Conservation (phyloP, 345 rosid genomes). For the Hibiscus syriacus region DNA sequence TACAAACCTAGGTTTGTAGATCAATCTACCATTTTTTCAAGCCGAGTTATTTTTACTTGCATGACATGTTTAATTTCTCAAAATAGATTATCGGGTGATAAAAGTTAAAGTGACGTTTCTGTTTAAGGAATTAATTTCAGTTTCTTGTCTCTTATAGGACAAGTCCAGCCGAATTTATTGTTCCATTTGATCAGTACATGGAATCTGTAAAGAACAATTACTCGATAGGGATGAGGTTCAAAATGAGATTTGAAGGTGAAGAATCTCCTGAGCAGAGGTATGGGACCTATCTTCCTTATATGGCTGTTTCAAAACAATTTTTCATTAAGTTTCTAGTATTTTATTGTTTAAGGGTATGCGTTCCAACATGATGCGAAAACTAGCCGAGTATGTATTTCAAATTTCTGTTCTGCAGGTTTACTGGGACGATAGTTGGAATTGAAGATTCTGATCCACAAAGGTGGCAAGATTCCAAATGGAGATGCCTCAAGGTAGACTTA, state of each 20-base stretch:
- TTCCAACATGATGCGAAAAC: not conserved
- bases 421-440: constrained; percentile 70
- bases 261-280: constrained; percentile 91
- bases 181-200: constrained; percentile 66
- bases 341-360: not conserved
- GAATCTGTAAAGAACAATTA: constrained; percentile 68
- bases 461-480: constrained; percentile 76
- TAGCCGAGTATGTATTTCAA: not conserved
- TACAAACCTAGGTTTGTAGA: constrained; percentile 75
- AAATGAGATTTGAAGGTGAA: constrained; percentile 91
- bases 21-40: not conserved
- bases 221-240: constrained; percentile 77
- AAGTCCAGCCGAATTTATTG: constrained; percentile 81
- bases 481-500: constrained; percentile 60
- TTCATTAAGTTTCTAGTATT: not conserved
- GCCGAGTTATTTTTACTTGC: not conserved
- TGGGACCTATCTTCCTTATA: not conserved
- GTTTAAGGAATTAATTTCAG: no score
- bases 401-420: constrained; percentile 37
- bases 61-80: not conserved
- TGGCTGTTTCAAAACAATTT: not conserved
- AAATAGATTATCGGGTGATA: not conserved
- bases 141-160: constrained; percentile 33
- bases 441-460: constrained; percentile 53
- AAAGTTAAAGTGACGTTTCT: not conserved